Evolutionary conservation across 2,329 filamentous ascomycete genomes (phyloP), one percentile per base, ranked within the genome.

Genomic region (Zymoseptoria brevis): DNA sequence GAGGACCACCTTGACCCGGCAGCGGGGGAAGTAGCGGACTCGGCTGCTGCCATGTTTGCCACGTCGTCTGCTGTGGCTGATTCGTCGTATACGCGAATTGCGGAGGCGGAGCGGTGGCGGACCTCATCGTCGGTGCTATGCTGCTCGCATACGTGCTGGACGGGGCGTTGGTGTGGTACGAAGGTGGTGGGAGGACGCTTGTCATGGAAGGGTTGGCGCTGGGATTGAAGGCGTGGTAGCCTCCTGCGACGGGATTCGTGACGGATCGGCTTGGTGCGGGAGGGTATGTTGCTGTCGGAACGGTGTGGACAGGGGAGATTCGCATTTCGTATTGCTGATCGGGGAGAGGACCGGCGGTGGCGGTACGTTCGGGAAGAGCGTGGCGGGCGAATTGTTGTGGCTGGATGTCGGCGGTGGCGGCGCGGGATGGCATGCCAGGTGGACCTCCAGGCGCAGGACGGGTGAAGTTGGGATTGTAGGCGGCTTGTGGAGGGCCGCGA

Each of bases 321-420:
- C n/a, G 22, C 22, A 26, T 26, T 53, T 53, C 22, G 7, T 53
- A 26, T 24, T 24, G 51, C 51, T 53, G 51, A 7, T 19, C 22
- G n/a, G 51, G 51, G 3, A 16, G 22, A 1, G 51, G 51, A 26
- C 51, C 51, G n/a, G 51, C 22, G 22, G 22, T 53, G 16, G 51
- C 22, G 22, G 24, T 21, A 19, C 50, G 51, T 24, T 29, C 29
- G 51, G 29, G 29, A 22, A 29, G 29, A 8, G 22, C 22, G 22
- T 19, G 24, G 11, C 22, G 22, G 13, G 51, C 51, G 51, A 53
- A 53, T 9, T 19, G 2, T 24, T 53, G 22, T 8, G 13, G 9
- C 1, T 53, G 51, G 19, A 64, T 63, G n/a, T 68, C 67, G 7
- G 61, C 63, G 8, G 71, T 72, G 29, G 67, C 67, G 30, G 67